A percentile compares a stretch with the other conserved stretches of the same genome.
Evolutionary conservation across 305 asterid species (phyloP).

Genomic region (Fraxinus albicans): DNA sequence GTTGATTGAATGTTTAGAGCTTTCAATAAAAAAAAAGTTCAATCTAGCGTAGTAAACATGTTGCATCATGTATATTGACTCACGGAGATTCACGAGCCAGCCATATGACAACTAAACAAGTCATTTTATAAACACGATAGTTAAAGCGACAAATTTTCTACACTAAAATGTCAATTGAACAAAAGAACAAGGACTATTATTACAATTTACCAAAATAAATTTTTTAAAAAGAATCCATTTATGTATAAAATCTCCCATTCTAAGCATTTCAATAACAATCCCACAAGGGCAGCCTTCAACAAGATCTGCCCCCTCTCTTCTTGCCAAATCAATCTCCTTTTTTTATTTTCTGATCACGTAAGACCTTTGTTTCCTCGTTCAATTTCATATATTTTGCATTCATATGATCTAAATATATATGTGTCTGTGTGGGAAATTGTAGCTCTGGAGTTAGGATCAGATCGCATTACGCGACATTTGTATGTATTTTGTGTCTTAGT

Average conservation of each 20-base stretch:
- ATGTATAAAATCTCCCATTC: background rate
- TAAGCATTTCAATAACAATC: background rate
- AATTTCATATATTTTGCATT: background rate
- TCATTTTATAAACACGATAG: background rate
- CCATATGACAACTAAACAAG: background rate
- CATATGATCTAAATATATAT: background rate
- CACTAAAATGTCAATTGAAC: background rate
- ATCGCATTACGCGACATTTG: conserved; percentile 21
- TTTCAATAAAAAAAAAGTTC: too few relatives aligned
- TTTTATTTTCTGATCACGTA: background rate
- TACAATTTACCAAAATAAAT: background rate
- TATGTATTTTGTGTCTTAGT: background rate
- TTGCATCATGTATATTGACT: background rate
- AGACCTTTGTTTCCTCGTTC: background rate
- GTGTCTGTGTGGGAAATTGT: background rate
- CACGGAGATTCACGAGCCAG: background rate
- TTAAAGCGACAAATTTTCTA: background rate
- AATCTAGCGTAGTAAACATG: background rate
- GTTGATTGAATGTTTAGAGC: background rate
- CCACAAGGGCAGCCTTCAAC: conserved; percentile 31
- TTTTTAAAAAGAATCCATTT: background rate
- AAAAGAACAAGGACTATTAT: background rate
- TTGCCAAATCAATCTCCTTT: background rate
- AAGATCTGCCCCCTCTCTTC: conserved; percentile 26
- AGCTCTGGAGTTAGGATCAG: conserved; percentile 29